Evolutionary conservation across 345 rosid genomes (phyloP).

Genomic region (Syzygium jambos): DNA sequence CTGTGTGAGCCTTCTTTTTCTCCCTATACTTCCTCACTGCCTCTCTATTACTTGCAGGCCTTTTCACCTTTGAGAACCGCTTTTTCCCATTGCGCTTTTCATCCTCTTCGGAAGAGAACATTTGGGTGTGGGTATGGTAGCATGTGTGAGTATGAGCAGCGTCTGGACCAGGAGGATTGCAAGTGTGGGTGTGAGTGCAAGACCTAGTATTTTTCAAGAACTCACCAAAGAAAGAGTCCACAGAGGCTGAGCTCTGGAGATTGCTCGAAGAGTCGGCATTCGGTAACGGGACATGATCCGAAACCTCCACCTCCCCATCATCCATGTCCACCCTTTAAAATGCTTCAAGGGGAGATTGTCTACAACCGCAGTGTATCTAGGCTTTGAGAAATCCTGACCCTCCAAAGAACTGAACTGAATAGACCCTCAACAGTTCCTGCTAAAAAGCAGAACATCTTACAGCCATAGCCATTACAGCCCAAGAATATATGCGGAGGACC

Average conservation of each 20-base stretch:
- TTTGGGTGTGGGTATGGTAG: slow-evolving; percentile 56
- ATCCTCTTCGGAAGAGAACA: slow-evolving; percentile 36
- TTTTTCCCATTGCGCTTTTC: slow-evolving; percentile 12
- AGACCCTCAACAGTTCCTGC: not conserved
- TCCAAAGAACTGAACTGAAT: not conserved
- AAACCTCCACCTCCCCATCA: slow-evolving; percentile 36
- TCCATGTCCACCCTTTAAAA: slow-evolving; percentile 13
- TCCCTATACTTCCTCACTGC: slow-evolving; percentile 79
- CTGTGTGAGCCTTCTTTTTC: slow-evolving; percentile 69
- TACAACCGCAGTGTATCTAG: not conserved
- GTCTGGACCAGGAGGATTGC: slow-evolving; percentile 66
- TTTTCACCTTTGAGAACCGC: slow-evolving; percentile 19
- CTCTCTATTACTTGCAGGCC: slow-evolving; percentile 58
- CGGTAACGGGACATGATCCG: slow-evolving; percentile 13
- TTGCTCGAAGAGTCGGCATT: slow-evolving; percentile 15
- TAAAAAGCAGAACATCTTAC: not conserved
- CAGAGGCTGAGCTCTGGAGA: slow-evolving; percentile 14
- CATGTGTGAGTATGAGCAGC: slow-evolving; percentile 64
- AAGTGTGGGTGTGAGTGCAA: slow-evolving; percentile 72
- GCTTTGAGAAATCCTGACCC: not conserved
- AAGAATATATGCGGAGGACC: slow-evolving; percentile 28
- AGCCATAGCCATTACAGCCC: not conserved
- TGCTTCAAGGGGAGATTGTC: not conserved
- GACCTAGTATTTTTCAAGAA: slow-evolving; percentile 28
- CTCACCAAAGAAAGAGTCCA: slow-evolving; percentile 28